phyloP scores from a whole-genome alignment of 805 yeast species.

The Zygoascus flipseniorum region DNA sequence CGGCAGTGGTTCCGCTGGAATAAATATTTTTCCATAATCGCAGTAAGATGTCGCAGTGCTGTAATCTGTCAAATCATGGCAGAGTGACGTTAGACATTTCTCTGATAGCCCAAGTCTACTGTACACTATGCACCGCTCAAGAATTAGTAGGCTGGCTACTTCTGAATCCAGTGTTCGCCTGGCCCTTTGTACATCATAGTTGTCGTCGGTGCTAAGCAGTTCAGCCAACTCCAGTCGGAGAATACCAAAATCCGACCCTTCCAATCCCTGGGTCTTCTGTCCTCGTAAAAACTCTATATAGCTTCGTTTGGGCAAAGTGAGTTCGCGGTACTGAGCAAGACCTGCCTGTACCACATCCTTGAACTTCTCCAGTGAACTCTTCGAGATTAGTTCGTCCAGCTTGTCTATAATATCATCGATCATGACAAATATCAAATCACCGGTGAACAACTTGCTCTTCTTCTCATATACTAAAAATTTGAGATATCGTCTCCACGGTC shows the following conservation, averaged over 20 bases:
- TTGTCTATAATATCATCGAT: slow-evolving; percentile 27
- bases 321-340: slow-evolving; percentile 15
- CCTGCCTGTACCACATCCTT: slow-evolving; percentile 14
- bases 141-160: slow-evolving; percentile 18
- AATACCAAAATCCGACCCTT: slow-evolving; percentile 11
- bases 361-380: background rate
- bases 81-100: slow-evolving; percentile 26
- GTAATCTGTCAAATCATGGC: slow-evolving; percentile 27
- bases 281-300: slow-evolving; percentile 20
- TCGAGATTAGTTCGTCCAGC: background rate
- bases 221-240: slow-evolving; percentile 22
- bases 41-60: slow-evolving; percentile 28
- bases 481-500: slow-evolving; percentile 29
- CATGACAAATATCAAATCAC: slow-evolving; percentile 28
- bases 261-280: slow-evolving; percentile 4
- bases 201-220: slow-evolving; percentile 16
- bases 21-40: slow-evolving; percentile 16
- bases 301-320: slow-evolving; percentile 28
- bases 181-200: slow-evolving; percentile 18
- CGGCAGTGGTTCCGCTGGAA: background rate
- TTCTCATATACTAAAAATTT: slow-evolving; percentile 25
- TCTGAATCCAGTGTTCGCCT: slow-evolving; percentile 16
- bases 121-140: slow-evolving; percentile 28
- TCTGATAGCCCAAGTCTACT: slow-evolving; percentile 27
- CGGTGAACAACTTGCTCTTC: slow-evolving; percentile 20